A percentile compares a stretch with the other conserved stretches of the same genome.
Conservation (phyloP, 1,284 basidiomycete species). For the Thelephora terrestris region DNA sequence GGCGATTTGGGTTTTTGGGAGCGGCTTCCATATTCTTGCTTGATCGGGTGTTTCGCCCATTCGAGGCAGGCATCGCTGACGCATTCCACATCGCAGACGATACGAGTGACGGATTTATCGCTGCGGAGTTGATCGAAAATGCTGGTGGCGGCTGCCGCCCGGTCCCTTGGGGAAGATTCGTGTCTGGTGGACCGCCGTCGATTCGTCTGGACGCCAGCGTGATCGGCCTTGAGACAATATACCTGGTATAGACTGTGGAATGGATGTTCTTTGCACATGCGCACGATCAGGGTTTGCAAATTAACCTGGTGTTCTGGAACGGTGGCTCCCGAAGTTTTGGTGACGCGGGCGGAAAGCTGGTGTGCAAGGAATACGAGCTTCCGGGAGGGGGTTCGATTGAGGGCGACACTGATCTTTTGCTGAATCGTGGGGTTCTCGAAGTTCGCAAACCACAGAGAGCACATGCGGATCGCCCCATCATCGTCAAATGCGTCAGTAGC, state of each 20-base stretch:
- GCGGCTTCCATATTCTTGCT: slow-evolving; percentile 17
- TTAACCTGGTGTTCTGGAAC: slow-evolving; percentile 45
- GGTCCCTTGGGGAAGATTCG: slow-evolving; percentile 37
- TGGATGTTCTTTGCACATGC: slow-evolving; percentile 85
- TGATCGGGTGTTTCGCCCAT: slow-evolving; percentile 67
- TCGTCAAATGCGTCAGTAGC: slow-evolving; percentile 69
- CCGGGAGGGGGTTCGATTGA: slow-evolving; percentile 68
- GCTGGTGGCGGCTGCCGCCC: slow-evolving; percentile 56
- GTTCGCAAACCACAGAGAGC: slow-evolving; percentile 88
- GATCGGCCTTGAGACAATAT: slow-evolving; percentile 45
- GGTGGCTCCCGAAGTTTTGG: slow-evolving; percentile 26
- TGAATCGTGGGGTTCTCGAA: slow-evolving; percentile 53
- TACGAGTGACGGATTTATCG: slow-evolving; percentile 27
- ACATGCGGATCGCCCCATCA: slow-evolving; percentile 70
- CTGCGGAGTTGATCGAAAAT: slow-evolving; percentile 56
- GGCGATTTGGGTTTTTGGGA: slow-evolving; percentile 15
- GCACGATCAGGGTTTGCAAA: slow-evolving; percentile 56
- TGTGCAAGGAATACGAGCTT: slow-evolving; percentile 90
- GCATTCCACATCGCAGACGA: slow-evolving; percentile 50
- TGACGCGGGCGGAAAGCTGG: slow-evolving; percentile 84
- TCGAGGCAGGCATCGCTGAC: slow-evolving; percentile 69
- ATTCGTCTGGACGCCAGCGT: background rate
- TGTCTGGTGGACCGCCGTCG: slow-evolving; percentile 34
- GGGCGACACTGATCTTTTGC: slow-evolving; percentile 35
- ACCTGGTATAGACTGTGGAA: slow-evolving; percentile 92